phyloP scores from a whole-genome alignment of 2,329 filamentous ascomycete genomes.

The Ciborinia camelliae region DNA sequence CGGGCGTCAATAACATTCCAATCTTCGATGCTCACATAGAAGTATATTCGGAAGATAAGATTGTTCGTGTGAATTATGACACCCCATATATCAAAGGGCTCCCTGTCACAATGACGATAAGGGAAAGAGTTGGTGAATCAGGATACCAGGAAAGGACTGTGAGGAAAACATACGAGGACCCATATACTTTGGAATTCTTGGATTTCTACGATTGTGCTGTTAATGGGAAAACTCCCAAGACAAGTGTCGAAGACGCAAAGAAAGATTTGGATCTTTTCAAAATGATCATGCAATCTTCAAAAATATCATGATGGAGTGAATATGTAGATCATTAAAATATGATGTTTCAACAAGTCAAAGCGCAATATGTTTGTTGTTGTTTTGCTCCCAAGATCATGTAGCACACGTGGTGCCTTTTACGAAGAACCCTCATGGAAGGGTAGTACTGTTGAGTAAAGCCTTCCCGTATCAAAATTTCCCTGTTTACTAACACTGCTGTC shows the following conservation, averaged over 20 bases:
- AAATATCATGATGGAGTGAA: neutral
- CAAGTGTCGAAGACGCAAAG: constrained; percentile 34
- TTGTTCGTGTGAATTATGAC: constrained; percentile 53
- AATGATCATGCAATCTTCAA: constrained; percentile 25
- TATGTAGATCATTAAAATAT: neutral
- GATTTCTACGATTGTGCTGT: constrained; percentile 36
- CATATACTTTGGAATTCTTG: constrained; percentile 41
- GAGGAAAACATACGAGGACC: constrained; percentile 44
- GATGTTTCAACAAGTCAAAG: neutral
- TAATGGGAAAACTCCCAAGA: constrained; percentile 35
- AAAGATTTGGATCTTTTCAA: constrained; percentile 27
- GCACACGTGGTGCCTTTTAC: too few relatives aligned
- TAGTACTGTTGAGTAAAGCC: neutral
- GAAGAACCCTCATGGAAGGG: neutral
- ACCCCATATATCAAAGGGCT: constrained; percentile 56
- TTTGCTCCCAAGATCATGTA: neutral
- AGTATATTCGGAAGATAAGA: constrained; percentile 53
- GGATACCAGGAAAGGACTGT: constrained; percentile 22
- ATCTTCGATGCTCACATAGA: constrained; percentile 51
- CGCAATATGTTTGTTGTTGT: neutral
- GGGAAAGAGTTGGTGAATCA: constrained; percentile 37
- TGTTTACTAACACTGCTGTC: neutral
- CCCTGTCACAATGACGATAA: constrained; percentile 43
- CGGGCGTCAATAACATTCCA: constrained; percentile 52
- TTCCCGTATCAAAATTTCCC: neutral